Percentiles rank a stretch among this genome's conserved stretches.
phyloP scores from a whole-genome alignment of 73 alveolate species.

The Tetrahymena malaccensis region DNA sequence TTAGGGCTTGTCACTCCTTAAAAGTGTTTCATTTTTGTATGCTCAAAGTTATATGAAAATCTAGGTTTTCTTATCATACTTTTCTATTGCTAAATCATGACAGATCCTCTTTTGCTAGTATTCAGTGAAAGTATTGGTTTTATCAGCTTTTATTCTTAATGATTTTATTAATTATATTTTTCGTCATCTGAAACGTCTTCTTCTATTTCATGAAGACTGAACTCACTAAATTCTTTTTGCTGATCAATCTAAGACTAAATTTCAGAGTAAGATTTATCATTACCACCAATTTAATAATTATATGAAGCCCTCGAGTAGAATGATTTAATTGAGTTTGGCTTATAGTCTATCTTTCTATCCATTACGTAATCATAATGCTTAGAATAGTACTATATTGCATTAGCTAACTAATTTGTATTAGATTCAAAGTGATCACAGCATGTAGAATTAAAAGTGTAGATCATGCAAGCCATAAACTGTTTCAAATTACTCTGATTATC shows the following conservation, averaged over 20 bases:
- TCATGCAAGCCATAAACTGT: background rate
- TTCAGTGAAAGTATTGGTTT: background rate
- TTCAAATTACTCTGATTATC: background rate
- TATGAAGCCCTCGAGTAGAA: background rate
- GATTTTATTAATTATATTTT: background rate
- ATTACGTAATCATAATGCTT: background rate
- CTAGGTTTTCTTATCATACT: too few species aligned
- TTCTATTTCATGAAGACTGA: background rate
- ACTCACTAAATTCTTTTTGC: background rate
- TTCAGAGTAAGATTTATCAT: background rate
- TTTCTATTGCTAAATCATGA: too few species aligned
- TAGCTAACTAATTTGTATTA: background rate
- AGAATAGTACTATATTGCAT: background rate
- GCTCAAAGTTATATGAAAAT: too few species aligned
- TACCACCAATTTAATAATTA: background rate
- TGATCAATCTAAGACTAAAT: background rate
- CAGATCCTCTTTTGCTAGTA: too few species aligned
- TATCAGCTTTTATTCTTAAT: background rate
- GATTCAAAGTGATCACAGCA: background rate
- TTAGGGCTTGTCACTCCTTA: too few species aligned
- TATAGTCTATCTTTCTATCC: background rate
- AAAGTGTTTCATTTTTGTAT: too few species aligned
- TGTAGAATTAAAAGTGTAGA: background rate
- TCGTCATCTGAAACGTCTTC: background rate
- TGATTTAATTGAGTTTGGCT: background rate